Base-by-base conservation (phyloP, 306 rosid species). In the Echinosophora koreensis region DNA sequence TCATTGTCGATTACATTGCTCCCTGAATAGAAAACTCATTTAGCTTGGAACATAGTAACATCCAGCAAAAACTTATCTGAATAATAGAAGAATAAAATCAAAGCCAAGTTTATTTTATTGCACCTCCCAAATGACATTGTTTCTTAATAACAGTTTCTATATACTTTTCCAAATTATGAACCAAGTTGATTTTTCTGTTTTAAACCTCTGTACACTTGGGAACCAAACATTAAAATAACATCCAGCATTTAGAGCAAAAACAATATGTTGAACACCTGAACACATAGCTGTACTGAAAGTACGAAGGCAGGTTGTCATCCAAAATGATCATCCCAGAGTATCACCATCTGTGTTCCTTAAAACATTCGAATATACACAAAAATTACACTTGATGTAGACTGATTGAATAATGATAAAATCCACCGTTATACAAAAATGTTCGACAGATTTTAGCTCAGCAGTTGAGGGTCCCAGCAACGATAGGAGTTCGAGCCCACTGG, bases 1-100 rank as follows among this genome's bases (percentile, higher is more conserved):
- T 84, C 87, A 50, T 84, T 73, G 27, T 88, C 86, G 44, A 46
- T 42, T 41, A 54, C 62, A 50, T 81, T 90, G 79, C 74, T 85
- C 73, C 88, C 98, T 92, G 90, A 22, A 69, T 32, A 76, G 49
- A 66, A 51, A 67, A 51, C 68, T 80, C 52, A 42, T 47, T 30
- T 27, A 50, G 69, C 15, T 70, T 61, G 49, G 16, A 44, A 60
- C 32, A 69, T 46, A 44, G 8, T 11, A 64, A 49, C 11, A 71
- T 71, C 18, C 60, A 77, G 66, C 66, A 77, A 69, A 82, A 49
- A 16, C 16, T 47, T 52, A 38, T 38, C 17, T 5, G 8, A 74
- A 61, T 42, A 71, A 63, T 12, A 50, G 52, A 82, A 63, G 38
- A 76, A 69, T 41, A 61, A 66, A 56, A 56, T 80, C 17, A 28